Base-by-base conservation (phyloP, 2,329 filamentous ascomycete genomes). In the Venturia asperata region DNA sequence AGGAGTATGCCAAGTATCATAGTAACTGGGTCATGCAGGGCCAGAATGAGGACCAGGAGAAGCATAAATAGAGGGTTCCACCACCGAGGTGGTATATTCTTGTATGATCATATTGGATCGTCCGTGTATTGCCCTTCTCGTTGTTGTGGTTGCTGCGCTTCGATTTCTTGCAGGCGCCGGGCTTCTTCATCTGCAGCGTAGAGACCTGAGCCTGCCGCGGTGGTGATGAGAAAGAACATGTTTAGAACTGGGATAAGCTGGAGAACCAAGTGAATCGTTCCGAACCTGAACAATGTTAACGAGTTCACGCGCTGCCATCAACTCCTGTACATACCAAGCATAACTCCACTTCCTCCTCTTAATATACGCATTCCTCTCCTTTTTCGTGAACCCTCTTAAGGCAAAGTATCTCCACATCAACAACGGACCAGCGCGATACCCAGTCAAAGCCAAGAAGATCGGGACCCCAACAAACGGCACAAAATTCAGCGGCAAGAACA, bases 161-260 rank as follows among this genome's bases (percentile, higher is more conserved):
- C 61, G 15, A 24, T 58, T 64, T 62, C 65, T 27, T 27, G 39
- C 17, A 60, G 43, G 56, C 63, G 47, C 1, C 39, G 47, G 69
- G 84, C 79, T 75, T 97, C 92, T 62, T 97, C 77, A 68, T 88
- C 86, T 1, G 87, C 87, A 1, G 87, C 90, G 92, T 93, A 97
- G 43, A 97, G 78, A 1, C 91, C 93, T 55, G 90, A 88, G 1
- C 93, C 94, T 24, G 87, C 85, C 1, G 92, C 89, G 3, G 90
- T 92, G 0, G 93, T 97, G 69, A 99, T 78, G 47, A 97, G 81
- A 74, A 97, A 97, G 73, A 97, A 87, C 82, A 99, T 95, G n/a
- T 90, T 95, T 61, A 97, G 77, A 15, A 93, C 82, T 0, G 94
- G 94, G 10, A 97, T 82, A n/a, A 97, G 82, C 77, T 97, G 91